phyloP scores from a whole-genome alignment of 208 protist species.

The Strigomonas galati region DNA sequence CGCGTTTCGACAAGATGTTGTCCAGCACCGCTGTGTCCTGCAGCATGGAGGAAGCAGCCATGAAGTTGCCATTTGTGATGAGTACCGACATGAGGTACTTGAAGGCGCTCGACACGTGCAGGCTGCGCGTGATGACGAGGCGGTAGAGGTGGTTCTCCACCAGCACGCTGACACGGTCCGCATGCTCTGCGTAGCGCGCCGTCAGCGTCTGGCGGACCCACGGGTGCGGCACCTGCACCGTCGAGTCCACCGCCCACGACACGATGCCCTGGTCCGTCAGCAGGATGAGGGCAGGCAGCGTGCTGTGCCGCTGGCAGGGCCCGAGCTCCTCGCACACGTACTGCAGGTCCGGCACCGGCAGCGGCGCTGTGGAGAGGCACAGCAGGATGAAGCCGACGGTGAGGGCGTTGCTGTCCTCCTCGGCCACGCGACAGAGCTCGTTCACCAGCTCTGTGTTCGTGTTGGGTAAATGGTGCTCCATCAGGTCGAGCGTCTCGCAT shows the following conservation, averaged over 20 bases:
- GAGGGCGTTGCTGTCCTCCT: constrained; percentile 30
- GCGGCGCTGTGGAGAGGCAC: constrained; percentile 40
- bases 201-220: constrained; percentile 39
- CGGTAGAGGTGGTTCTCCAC: constrained; percentile 78
- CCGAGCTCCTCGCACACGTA: constrained; percentile 78
- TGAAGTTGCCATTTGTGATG: constrained; percentile 70
- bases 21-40: constrained; percentile 55
- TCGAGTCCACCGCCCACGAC: constrained; percentile 37
- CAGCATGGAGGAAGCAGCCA: constrained; percentile 36
- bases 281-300: constrained; percentile 57
- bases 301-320: constrained; percentile 52
- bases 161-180: constrained; percentile 58
- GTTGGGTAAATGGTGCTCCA: constrained; percentile 48
- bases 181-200: constrained; percentile 36
- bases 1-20: constrained; percentile 29
- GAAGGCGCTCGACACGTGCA: constrained; percentile 61
- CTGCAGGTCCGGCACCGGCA: constrained; percentile 66
- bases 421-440: constrained; percentile 36
- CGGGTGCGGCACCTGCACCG: constrained; percentile 39
- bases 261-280: constrained; percentile 64
- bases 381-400: constrained; percentile 62
- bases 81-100: constrained; percentile 57
- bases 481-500: constrained; percentile 38
- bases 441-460: constrained; percentile 46
- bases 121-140: constrained; percentile 62